phyloP scores from a whole-genome alignment of 371 early-diverging fungal species.

The Mucor irregularis region DNA sequence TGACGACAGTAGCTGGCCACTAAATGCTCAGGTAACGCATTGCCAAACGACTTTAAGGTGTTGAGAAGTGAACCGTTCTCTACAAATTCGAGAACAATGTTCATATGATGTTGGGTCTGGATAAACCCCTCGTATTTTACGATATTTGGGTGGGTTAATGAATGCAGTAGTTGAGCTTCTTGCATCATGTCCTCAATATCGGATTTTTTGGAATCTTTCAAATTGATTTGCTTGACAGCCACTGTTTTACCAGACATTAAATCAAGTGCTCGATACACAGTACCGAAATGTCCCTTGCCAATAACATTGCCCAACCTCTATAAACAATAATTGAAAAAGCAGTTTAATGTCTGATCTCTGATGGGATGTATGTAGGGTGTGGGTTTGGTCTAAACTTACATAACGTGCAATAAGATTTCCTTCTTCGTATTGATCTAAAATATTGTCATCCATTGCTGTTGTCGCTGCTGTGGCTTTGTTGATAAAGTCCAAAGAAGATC shows the following conservation, averaged over 20 bases:
- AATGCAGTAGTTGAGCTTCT: constrained; percentile 73
- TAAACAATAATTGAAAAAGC: not conserved
- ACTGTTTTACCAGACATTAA: constrained; percentile 84
- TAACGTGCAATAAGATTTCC: constrained; percentile 51
- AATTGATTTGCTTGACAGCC: constrained; percentile 84
- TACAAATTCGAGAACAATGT: constrained; percentile 90
- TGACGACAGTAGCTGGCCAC: constrained; percentile 88
- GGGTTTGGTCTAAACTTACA: no score
- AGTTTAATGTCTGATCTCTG: not conserved
- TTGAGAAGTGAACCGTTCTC: constrained; percentile 93
- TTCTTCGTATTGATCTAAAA: constrained; percentile 39
- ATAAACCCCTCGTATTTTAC: constrained; percentile 89
- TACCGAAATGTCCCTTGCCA: constrained; percentile 91
- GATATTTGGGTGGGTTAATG: constrained; percentile 79
- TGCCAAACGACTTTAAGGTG: constrained; percentile 90
- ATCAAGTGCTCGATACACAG: constrained; percentile 86
- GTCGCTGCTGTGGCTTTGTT: not conserved
- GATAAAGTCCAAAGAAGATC: not conserved
- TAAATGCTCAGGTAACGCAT: constrained; percentile 84
- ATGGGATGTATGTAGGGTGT: no score
- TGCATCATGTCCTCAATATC: constrained; percentile 38
- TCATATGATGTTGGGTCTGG: constrained; percentile 70
- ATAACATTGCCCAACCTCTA: constrained; percentile 88
- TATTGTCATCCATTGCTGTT: not conserved
- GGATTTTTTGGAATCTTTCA: constrained; percentile 54